A percentile compares a stretch with the other conserved stretches of the same genome.
phyloP scores from a whole-genome alignment of 1,139 yeast species.

The Geotrichum candidum region DNA sequence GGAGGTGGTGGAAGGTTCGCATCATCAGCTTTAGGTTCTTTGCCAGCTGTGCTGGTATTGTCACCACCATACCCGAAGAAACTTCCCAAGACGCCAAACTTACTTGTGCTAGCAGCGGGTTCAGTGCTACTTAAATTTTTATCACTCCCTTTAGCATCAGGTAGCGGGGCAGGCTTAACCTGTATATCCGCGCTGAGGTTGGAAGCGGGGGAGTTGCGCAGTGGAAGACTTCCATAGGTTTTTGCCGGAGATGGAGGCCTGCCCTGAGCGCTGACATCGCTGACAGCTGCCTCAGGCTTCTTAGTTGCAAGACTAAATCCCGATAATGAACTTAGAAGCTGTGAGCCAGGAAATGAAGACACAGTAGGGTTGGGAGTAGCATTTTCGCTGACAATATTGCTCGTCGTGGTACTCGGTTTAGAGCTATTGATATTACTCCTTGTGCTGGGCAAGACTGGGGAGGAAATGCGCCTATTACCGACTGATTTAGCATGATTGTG shows the following conservation, averaged over 20 bases:
- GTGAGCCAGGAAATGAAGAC: background rate
- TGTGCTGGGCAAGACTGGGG: background rate
- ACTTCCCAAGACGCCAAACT: conserved; percentile 12
- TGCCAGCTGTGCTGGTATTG: background rate
- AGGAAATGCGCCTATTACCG: conserved; percentile 5
- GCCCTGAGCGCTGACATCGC: background rate
- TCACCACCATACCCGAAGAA: conserved; percentile 1
- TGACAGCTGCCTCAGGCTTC: background rate
- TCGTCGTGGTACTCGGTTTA: background rate
- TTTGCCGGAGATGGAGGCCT: background rate
- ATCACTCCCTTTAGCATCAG: background rate
- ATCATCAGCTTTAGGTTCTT: background rate
- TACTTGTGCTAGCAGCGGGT: conserved; percentile 1
- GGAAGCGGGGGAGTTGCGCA: background rate
- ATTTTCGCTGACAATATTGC: background rate
- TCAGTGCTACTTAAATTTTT: background rate
- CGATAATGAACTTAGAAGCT: background rate
- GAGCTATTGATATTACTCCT: background rate
- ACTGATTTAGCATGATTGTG: background rate
- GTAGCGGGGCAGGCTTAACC: background rate
- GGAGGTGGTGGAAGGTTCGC: background rate
- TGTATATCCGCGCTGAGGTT: background rate
- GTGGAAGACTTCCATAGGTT: background rate
- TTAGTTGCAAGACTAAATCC: background rate
- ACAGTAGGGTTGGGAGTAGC: background rate